These are phyloP conservation scores for Peniophora sp. DNA, from an alignment of 1,284 basidiomycete species.

Conservation along the genomic window DNA sequence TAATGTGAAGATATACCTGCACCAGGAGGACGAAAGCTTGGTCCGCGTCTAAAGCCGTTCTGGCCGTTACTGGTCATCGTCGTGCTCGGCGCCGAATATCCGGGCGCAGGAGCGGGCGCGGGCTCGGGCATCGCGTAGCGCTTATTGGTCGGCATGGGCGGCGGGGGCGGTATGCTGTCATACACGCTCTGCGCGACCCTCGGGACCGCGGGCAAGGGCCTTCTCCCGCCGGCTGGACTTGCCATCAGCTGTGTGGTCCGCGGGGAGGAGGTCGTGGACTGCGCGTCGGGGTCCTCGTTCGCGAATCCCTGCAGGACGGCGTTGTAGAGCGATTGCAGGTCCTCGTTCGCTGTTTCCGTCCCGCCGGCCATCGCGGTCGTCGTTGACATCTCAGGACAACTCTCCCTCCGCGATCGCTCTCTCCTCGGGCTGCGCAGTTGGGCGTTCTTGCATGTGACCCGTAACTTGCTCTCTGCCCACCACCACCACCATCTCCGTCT, in stretches of 20 bases:
- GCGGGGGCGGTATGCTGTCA: slow-evolving; percentile 6
- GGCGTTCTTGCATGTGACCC: no score
- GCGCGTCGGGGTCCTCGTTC: slow-evolving; percentile 6
- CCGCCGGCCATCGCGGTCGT: slow-evolving; percentile 1
- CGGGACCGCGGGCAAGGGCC: slow-evolving; percentile 9
- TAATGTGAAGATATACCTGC: slow-evolving; percentile 10
- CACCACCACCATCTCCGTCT: background rate
- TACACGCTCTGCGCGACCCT: slow-evolving; percentile 1
- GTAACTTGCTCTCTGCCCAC: background rate
- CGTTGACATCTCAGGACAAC: background rate
- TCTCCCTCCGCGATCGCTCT: background rate
- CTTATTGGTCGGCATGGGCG: slow-evolving; percentile 9
- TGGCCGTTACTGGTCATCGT: slow-evolving; percentile 9
- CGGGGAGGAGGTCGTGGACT: background rate
- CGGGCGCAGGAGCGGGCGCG: slow-evolving; percentile 13
- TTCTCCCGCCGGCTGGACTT: slow-evolving; percentile 9
- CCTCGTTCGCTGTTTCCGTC: slow-evolving; percentile 9
- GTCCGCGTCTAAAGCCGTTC: slow-evolving; percentile 7
- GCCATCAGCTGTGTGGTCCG: background rate
- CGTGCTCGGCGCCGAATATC: slow-evolving; percentile 1
- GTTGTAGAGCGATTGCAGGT: slow-evolving; percentile 14
- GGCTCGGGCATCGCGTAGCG: slow-evolving; percentile 14
- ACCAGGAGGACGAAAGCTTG: slow-evolving; percentile 24
- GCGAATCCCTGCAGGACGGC: slow-evolving; percentile 13
- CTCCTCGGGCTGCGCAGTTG: no score